Percentiles rank a stretch among this genome's conserved stretches.
These are phyloP conservation scores for Punctularia strigosozonata DNA, from an alignment of 768 basidiomycete species.

Conservation along the genomic window DNA sequence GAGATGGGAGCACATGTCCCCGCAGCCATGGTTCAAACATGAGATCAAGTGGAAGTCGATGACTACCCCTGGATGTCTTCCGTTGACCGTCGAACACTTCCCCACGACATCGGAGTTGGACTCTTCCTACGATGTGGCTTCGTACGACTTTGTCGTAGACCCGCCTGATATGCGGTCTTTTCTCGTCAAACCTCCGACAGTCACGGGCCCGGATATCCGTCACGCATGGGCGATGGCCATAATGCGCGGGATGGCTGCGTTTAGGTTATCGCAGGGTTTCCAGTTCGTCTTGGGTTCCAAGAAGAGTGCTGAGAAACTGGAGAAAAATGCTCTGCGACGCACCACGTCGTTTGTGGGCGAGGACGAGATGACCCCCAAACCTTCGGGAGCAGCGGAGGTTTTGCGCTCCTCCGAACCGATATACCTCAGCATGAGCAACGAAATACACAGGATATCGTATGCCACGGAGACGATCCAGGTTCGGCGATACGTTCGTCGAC, in stretches of 20 bases:
- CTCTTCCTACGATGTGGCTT: conserved; percentile 66
- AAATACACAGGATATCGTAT: conserved; percentile 88
- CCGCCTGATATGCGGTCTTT: conserved; percentile 80
- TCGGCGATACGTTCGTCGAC: conserved; percentile 68
- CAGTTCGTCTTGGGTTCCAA: conserved; percentile 68
- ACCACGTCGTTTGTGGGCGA: conserved; percentile 48
- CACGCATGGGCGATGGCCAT: conserved; percentile 67
- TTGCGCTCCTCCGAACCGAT: conserved; percentile 53
- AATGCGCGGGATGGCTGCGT: conserved; percentile 90
- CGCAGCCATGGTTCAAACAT: conserved; percentile 61
- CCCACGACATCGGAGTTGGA: conserved; percentile 69
- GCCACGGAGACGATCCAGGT: conserved; percentile 88
- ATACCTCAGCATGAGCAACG: conserved; percentile 90
- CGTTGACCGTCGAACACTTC: conserved; percentile 83
- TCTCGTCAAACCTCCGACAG: conserved; percentile 57
- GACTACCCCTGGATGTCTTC: conserved; percentile 76
- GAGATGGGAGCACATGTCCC: conserved; percentile 84
- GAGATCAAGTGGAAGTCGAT: conserved; percentile 90
- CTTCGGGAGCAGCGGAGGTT: conserved; percentile 55
- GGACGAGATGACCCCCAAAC: conserved; percentile 39
- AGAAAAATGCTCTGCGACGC: conserved; percentile 26
- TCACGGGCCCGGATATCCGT: conserved; percentile 42
- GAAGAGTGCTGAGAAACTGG: conserved; percentile 15
- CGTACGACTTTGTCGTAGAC: conserved; percentile 83
- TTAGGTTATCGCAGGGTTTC: conserved; percentile 88